These are phyloP conservation scores for Pseudocercospora ulei DNA, from an alignment of 2,329 filamentous ascomycete species.

Conservation along the genomic window DNA sequence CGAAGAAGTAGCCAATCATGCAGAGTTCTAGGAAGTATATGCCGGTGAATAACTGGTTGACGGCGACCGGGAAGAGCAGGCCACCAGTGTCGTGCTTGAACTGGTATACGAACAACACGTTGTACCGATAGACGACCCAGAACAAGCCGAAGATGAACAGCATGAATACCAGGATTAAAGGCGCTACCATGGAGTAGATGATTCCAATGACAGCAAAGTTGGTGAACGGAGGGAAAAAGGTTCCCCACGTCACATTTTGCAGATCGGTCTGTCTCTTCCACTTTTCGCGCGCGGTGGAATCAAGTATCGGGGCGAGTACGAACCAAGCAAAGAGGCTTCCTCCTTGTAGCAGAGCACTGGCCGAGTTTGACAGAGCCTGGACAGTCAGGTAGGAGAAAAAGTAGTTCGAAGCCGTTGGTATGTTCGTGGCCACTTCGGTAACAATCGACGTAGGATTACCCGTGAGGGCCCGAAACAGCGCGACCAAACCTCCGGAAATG, in stretches of 20 bases:
- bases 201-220: slow-evolving; percentile 84
- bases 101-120: slow-evolving; percentile 86
- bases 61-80: slow-evolving; percentile 77
- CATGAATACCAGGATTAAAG: slow-evolving; percentile 85
- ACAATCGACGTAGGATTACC: slow-evolving; percentile 59
- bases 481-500: slow-evolving; percentile 64
- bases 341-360: slow-evolving; percentile 76
- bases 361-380: slow-evolving; percentile 82
- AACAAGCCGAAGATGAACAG: slow-evolving; percentile 83
- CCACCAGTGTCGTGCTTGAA: slow-evolving; percentile 87
- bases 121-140: slow-evolving; percentile 94
- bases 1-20: slow-evolving; percentile 80
- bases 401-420: slow-evolving; percentile 85
- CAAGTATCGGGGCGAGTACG: slow-evolving; percentile 65
- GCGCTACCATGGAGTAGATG: slow-evolving; percentile 81
- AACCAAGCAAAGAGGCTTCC: slow-evolving; percentile 73
- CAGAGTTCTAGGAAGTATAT: slow-evolving; percentile 91
- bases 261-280: slow-evolving; percentile 75
- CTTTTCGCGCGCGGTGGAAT: slow-evolving; percentile 72
- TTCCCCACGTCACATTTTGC: slow-evolving; percentile 74
- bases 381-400: slow-evolving; percentile 99
- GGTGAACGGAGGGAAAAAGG: slow-evolving; percentile 91
- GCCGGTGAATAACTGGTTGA: slow-evolving; percentile 92
- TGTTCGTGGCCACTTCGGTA: slow-evolving; percentile 60
- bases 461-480: slow-evolving; percentile 54